phyloP scores from a whole-genome alignment of 2,329 filamentous ascomycete species.

The Fusarium napiforme region DNA sequence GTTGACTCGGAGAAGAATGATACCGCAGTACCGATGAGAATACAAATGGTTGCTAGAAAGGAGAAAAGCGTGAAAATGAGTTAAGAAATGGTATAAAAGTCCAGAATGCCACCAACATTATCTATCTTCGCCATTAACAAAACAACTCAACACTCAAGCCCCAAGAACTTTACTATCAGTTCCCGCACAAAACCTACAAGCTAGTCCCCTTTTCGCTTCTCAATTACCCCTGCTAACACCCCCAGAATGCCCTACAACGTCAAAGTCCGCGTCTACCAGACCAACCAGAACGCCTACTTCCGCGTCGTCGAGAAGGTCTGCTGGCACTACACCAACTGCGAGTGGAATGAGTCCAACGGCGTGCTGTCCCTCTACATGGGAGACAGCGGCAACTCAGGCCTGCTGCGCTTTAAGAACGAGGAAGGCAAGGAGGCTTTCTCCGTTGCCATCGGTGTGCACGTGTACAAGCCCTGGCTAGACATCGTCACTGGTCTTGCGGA shows the following conservation, averaged over 20 bases:
- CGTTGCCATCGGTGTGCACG: conserved; percentile 28
- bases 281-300: conserved; percentile 36
- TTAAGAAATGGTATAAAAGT: not conserved
- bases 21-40: no score
- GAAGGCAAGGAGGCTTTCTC: conserved; percentile 37
- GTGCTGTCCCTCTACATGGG: conserved; percentile 26
- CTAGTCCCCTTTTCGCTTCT: no score
- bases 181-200: no score
- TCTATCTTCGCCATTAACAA: not conserved
- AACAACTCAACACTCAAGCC: not conserved
- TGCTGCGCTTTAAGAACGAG: conserved; percentile 39
- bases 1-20: no score
- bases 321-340: conserved; percentile 36
- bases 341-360: conserved; percentile 25
- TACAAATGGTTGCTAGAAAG: rapidly evolving
- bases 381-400: conserved; percentile 30
- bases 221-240: rapidly evolving
- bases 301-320: conserved; percentile 30
- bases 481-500: conserved; percentile 28
- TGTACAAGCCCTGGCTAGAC: conserved; percentile 40
- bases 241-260: conserved; percentile 34
- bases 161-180: not conserved
- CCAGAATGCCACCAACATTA: no score
- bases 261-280: conserved; percentile 39
- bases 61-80: rapidly evolving